These are phyloP conservation scores for Chytridium lagenaria DNA, from an alignment of 371 early-diverging fungal genomes.

Conservation along the genomic window DNA sequence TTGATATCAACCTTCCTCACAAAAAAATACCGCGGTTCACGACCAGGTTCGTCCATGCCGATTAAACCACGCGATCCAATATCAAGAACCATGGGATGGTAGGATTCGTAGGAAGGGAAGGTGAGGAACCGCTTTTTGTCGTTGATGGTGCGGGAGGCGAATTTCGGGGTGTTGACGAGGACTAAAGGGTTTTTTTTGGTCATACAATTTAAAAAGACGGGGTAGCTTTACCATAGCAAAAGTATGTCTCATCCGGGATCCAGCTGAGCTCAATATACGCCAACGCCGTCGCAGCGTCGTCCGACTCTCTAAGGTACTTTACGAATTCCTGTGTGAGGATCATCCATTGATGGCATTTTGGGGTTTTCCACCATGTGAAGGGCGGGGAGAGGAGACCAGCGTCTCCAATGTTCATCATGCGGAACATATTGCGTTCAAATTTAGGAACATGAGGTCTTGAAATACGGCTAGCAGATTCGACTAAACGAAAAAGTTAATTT, in stretches of 20 bases:
- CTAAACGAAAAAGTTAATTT: not conserved
- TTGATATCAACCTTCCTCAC: constrained; percentile 42
- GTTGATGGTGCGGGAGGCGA: constrained; percentile 30
- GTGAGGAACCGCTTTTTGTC: constrained; percentile 49
- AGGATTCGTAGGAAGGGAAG: constrained; percentile 25
- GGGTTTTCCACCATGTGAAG: constrained; percentile 42
- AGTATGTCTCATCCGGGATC: constrained; percentile 52
- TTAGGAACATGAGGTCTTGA: constrained; percentile 40
- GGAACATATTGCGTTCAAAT: constrained; percentile 23
- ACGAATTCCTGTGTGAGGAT: constrained; percentile 42
- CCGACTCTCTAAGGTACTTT: constrained; percentile 28
- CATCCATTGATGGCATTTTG: constrained; percentile 55
- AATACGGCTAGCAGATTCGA: constrained; percentile 29
- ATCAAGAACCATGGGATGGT: constrained; percentile 41
- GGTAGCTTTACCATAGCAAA: constrained; percentile 37
- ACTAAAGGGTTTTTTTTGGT: constrained; percentile 19
- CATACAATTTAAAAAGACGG: not conserved
- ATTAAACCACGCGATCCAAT: constrained; percentile 12
- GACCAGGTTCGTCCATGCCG: constrained; percentile 13
- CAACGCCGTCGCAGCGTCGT: constrained; percentile 33
- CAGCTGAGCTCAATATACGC: constrained; percentile 47
- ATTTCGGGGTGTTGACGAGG: constrained; percentile 35
- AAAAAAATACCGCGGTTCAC: constrained; percentile 42
- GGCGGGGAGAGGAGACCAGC: constrained; percentile 42
- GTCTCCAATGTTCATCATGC: constrained; percentile 38